Conservation (phyloP, 768 basidiomycete species). For the Kwoniella mangroviensis region DNA sequence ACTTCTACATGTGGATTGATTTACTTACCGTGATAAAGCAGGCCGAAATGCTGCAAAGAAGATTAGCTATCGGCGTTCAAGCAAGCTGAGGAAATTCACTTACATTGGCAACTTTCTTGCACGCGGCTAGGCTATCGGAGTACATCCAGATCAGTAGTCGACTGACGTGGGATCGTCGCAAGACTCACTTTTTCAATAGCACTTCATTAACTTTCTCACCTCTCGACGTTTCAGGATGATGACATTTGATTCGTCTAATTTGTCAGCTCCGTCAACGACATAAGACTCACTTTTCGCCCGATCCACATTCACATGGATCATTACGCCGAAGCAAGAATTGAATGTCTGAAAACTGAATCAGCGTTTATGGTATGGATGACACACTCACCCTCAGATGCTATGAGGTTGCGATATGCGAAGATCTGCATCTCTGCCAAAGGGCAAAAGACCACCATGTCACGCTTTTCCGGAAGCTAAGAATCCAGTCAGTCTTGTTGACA, state of each 20-base stretch:
- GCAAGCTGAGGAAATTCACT: slow-evolving; percentile 2
- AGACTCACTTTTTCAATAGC: slow-evolving; percentile 67
- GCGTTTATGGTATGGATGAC: background rate
- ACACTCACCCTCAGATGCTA: slow-evolving; percentile 62
- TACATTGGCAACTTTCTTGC: slow-evolving; percentile 50
- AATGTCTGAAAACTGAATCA: slow-evolving; percentile 59
- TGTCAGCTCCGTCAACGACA: background rate
- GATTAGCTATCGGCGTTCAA: slow-evolving; percentile 12
- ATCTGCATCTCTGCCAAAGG: slow-evolving; percentile 76
- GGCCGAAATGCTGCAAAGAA: slow-evolving; percentile 68
- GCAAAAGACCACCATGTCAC: slow-evolving; percentile 91
- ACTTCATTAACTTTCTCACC: slow-evolving; percentile 54
- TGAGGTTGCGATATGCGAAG: slow-evolving; percentile 71
- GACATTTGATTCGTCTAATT: slow-evolving; percentile 67
- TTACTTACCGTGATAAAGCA: slow-evolving; percentile 77
- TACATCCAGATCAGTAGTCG: slow-evolving; percentile 1
- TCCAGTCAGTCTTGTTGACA: slow-evolving; percentile 7
- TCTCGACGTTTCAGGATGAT: slow-evolving; percentile 61
- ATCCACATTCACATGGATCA: slow-evolving; percentile 74
- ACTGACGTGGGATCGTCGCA: background rate
- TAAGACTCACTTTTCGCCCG: slow-evolving; percentile 63
- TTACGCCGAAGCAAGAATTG: slow-evolving; percentile 75
- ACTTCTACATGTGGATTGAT: background rate
- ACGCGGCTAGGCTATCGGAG: slow-evolving; percentile 34
- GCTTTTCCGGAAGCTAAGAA: slow-evolving; percentile 78